Evolutionary conservation across 352 stramenopile genomes (phyloP).

Genomic region (Pythium coloratum): DNA sequence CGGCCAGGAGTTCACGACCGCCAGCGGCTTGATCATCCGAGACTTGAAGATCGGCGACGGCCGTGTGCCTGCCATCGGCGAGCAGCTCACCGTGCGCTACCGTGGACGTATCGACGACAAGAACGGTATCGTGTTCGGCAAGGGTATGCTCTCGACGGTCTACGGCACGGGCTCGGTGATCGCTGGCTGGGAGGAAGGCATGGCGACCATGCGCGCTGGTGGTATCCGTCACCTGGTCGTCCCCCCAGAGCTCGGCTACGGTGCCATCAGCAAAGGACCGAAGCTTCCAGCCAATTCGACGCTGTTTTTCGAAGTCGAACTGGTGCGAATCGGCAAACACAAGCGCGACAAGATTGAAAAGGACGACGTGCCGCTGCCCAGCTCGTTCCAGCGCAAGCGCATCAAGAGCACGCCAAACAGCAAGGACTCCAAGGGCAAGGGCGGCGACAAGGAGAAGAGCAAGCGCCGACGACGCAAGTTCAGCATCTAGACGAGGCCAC

Average conservation of each 20-base stretch:
- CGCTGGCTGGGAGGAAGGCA: slow-evolving; percentile 76
- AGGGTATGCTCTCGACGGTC: slow-evolving; percentile 69
- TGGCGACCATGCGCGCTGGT: slow-evolving; percentile 70
- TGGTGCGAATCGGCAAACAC: slow-evolving; percentile 74
- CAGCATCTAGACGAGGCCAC: slow-evolving; percentile 24
- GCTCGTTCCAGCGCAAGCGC: slow-evolving; percentile 69
- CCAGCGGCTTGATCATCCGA: slow-evolving; percentile 55
- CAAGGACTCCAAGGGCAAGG: slow-evolving; percentile 34
- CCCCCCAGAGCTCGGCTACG: slow-evolving; percentile 64
- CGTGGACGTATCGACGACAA: slow-evolving; percentile 49
- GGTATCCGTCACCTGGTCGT: slow-evolving; percentile 65
- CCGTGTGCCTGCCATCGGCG: slow-evolving; percentile 43
- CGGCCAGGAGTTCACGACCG: slow-evolving; percentile 55
- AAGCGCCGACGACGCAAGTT: slow-evolving; percentile 37
- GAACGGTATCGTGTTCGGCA: slow-evolving; percentile 69
- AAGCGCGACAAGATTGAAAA: slow-evolving; percentile 58
- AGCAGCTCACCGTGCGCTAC: slow-evolving; percentile 82
- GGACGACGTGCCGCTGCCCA: slow-evolving; percentile 70
- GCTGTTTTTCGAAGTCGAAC: slow-evolving; percentile 78
- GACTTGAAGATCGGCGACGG: slow-evolving; percentile 59
- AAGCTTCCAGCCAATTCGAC: slow-evolving; percentile 81
- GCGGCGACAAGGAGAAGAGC: slow-evolving; percentile 35
- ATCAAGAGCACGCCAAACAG: slow-evolving; percentile 22
- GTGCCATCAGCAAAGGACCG: slow-evolving; percentile 55
- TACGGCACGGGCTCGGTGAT: slow-evolving; percentile 74